Evolutionary conservation across 1,139 yeast genomes (phyloP).

Genomic region (Hyphopichia burtonii): DNA sequence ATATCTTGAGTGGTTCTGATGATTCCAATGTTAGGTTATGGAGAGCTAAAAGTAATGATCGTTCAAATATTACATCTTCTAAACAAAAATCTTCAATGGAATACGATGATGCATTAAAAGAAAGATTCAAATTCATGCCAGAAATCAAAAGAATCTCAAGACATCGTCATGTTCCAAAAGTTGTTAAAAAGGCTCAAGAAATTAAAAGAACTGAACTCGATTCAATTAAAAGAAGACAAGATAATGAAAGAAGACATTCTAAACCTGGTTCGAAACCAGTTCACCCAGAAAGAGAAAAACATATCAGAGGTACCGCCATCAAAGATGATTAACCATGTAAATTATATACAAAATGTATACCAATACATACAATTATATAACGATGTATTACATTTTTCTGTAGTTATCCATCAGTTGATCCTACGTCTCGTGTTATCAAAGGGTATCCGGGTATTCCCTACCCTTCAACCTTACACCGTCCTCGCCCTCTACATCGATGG

Average conservation of each 20-base stretch:
- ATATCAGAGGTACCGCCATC: conserved; percentile 79
- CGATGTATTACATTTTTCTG: too few relatives aligned
- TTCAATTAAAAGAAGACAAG: conserved; percentile 75
- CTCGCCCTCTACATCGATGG: too few relatives aligned
- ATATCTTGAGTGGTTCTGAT: conserved; percentile 88
- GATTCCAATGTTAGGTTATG: conserved; percentile 94
- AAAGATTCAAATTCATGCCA: conserved; percentile 93
- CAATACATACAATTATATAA: not conserved
- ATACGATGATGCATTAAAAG: conserved; percentile 88
- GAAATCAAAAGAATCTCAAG: conserved; percentile 86
- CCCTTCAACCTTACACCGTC: too few relatives aligned
- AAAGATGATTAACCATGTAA: conserved; percentile 29
- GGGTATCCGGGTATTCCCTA: too few relatives aligned
- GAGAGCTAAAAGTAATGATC: conserved; percentile 84
- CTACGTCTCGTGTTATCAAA: too few relatives aligned
- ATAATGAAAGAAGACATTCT: conserved; percentile 75
- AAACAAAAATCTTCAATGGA: conserved; percentile 82
- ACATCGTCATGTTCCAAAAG: conserved; percentile 88
- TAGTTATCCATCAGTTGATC: too few relatives aligned
- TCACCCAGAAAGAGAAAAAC: conserved; percentile 76
- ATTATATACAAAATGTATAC: too few relatives aligned
- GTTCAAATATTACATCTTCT: conserved; percentile 77
- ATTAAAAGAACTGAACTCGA: conserved; percentile 74
- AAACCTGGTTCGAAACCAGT: conserved; percentile 66
- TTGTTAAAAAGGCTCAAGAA: conserved; percentile 84